A percentile compares a stretch with the other conserved stretches of the same genome.
phyloP scores from a whole-genome alignment of 768 basidiomycete genomes.

The Leccinum uliginosum region DNA sequence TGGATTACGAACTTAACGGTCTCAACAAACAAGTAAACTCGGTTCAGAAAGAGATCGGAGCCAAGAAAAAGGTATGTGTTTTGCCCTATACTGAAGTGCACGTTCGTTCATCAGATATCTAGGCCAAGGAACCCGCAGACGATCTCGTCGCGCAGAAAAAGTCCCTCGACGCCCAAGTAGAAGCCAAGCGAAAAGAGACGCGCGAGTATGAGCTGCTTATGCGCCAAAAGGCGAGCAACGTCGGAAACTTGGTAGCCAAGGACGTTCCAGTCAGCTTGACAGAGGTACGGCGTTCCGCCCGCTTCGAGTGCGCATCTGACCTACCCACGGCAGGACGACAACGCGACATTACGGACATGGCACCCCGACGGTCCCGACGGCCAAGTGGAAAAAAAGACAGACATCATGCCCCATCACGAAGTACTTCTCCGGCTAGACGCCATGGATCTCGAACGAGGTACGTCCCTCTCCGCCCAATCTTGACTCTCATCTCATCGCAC shows the following conservation, averaged over 20 bases:
- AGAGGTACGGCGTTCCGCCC: slow-evolving; percentile 52
- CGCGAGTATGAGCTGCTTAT: slow-evolving; percentile 74
- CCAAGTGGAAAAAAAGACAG: slow-evolving; percentile 65
- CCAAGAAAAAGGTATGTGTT: slow-evolving; percentile 79
- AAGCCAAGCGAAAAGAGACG: slow-evolving; percentile 68
- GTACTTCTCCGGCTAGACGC: slow-evolving; percentile 90
- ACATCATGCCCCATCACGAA: slow-evolving; percentile 96
- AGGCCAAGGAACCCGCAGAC: slow-evolving; percentile 91
- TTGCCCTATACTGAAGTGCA: not conserved
- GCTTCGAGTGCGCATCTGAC: not conserved
- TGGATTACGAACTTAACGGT: slow-evolving; percentile 80
- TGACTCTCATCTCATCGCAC: slow-evolving; percentile 2
- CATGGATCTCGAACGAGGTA: slow-evolving; percentile 94
- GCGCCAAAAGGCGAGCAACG: slow-evolving; percentile 72
- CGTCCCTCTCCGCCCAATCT: not conserved
- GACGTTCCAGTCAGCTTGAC: slow-evolving; percentile 80
- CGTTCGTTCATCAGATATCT: not conserved
- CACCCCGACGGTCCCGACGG: slow-evolving; percentile 74
- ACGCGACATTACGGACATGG: slow-evolving; percentile 76
- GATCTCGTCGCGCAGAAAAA: slow-evolving; percentile 84
- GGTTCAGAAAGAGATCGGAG: slow-evolving; percentile 90
- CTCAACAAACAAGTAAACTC: slow-evolving; percentile 81
- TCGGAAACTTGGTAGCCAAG: slow-evolving; percentile 92
- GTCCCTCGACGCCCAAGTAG: slow-evolving; percentile 76
- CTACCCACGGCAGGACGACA: slow-evolving; percentile 69